Evolutionary conservation across 2,329 filamentous ascomycete species (phyloP), one percentile per base, ranked within the genome.

Genomic region (Pseudogymnoascus sp.): DNA sequence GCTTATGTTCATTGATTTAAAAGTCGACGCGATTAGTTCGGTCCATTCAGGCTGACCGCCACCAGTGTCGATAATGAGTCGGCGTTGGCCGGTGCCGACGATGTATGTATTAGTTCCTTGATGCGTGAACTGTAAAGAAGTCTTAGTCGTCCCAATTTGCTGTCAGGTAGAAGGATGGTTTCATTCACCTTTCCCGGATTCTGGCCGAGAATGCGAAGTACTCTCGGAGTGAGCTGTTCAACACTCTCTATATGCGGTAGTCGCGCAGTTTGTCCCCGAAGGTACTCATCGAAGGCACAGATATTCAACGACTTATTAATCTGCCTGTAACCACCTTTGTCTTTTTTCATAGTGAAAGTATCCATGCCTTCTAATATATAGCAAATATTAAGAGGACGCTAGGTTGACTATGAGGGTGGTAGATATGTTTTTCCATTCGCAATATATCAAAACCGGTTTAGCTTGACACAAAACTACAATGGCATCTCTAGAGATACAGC

Each of bases 21-120:
- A 33, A 1, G 47, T 33, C 78, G 25, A 96, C 76, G 0, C 77
- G 81, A 20, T 86, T 85, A n/a, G 83, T 79, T 71, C 93, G 88
- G 18, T 73, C 95, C 86, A 59, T 88, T 28, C 25, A 18, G 47
- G 47, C 7, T 33, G 25, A 2, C 47, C 47, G 6, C 47, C 87
- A 58, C 89, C 94, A 0, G 92, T 96, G 75, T 99, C 94, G 69
- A 99, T 85, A 20, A 99, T 82, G 62, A 97, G 80, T 8, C 93
- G 86, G 5, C 77, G 75, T 5, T 77, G 72, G 3, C 92, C 93
- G 6, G 82, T 86, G 62, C 94, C 94, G 62, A 99, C 71, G 15
- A 99, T 82, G 73, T 99, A 99, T 37, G 94, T 99, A 73, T 99
- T 99, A 66, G 94, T 97, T 64, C 91, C 87, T 74, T 88, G 83